Conservation (phyloP, 2,329 filamentous ascomycete species). For the Neofusicoccum cordaticola region DNA sequence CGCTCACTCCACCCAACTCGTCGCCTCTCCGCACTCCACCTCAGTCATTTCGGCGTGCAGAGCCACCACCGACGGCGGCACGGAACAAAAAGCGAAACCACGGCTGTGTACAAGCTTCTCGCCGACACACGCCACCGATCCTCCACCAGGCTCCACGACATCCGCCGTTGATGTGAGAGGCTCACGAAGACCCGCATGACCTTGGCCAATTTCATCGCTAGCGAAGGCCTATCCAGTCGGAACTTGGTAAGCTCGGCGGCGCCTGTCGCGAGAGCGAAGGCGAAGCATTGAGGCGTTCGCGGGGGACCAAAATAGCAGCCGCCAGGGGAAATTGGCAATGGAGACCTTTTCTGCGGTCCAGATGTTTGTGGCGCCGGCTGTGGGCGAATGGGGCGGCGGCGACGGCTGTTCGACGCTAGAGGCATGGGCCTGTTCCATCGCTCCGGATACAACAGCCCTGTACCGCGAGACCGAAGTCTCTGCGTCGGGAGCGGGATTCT, state of each 20-base stretch:
- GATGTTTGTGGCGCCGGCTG: background rate
- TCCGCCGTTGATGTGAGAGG: conserved; percentile 9
- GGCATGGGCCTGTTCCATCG: background rate
- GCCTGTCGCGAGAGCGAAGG: background rate
- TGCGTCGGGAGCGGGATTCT: background rate
- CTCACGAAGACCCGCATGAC: background rate
- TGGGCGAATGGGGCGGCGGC: background rate
- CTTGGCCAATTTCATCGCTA: background rate
- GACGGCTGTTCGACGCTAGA: background rate
- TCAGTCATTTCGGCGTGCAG: background rate
- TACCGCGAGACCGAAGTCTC: background rate
- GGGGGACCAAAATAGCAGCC: background rate
- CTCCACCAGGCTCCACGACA: background rate
- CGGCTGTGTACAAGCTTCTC: background rate
- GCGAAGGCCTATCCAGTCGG: background rate
- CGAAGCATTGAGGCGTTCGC: background rate
- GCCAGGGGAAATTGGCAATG: background rate
- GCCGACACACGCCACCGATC: background rate
- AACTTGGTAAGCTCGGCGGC: background rate
- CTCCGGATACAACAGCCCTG: background rate
- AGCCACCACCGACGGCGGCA: background rate
- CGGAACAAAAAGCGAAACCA: background rate
- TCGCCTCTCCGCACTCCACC: background rate
- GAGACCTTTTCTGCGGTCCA: background rate
- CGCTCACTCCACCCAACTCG: too few relatives aligned